These are phyloP conservation scores for Leccinum uliginosum DNA, from an alignment of 768 basidiomycete species.

Conservation along the genomic window DNA sequence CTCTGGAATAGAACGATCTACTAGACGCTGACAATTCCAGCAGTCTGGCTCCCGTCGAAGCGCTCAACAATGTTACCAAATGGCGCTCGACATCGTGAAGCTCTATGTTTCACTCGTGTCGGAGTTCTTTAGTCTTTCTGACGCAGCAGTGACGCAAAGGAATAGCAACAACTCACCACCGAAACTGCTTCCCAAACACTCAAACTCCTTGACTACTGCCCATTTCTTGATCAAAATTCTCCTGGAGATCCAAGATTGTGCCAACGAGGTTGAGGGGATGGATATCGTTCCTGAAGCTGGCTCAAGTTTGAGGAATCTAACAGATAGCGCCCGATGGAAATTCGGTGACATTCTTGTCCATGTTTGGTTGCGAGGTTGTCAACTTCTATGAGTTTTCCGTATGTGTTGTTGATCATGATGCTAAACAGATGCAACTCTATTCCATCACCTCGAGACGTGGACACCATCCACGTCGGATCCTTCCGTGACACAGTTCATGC, in stretches of 20 bases:
- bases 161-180: slow-evolving; percentile 40
- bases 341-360: slow-evolving; percentile 78
- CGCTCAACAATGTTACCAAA: slow-evolving; percentile 75
- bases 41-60: slow-evolving; percentile 62
- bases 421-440: slow-evolving; percentile 67
- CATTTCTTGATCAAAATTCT: slow-evolving; percentile 78
- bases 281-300: slow-evolving; percentile 76
- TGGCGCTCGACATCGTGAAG: slow-evolving; percentile 85
- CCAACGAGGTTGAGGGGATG: slow-evolving; percentile 72
- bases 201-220: slow-evolving; percentile 78
- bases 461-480: slow-evolving; percentile 54
- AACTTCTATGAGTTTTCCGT: not conserved
- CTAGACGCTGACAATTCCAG: slow-evolving; percentile 17
- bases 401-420: slow-evolving; percentile 3
- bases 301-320: slow-evolving; percentile 62
- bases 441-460: slow-evolving; percentile 90
- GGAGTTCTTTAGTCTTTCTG: slow-evolving; percentile 81
- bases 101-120: slow-evolving; percentile 82
- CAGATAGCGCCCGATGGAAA: slow-evolving; percentile 83
- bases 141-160: slow-evolving; percentile 60
- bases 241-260: slow-evolving; percentile 81
- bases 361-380: slow-evolving; percentile 79
- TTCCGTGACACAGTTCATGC: slow-evolving; percentile 69
- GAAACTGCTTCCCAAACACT: slow-evolving; percentile 62
- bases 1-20: not conserved